These are phyloP conservation scores for Triglochin maritima DNA, from an alignment of 106 monocot species.

Conservation along the genomic window DNA sequence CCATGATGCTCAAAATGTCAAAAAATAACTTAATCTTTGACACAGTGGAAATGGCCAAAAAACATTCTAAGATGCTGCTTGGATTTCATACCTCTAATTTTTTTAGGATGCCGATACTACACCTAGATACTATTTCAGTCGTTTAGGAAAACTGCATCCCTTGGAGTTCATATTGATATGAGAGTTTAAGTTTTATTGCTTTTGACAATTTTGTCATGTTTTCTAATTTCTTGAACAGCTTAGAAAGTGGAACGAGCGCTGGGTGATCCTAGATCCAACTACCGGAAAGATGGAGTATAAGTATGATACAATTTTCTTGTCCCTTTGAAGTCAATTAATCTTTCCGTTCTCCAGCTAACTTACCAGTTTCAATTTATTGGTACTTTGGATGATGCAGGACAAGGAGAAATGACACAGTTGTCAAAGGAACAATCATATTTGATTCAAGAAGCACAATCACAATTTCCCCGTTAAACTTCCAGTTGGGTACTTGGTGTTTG, in stretches of 20 bases:
- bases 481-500: slow-evolving; percentile 28
- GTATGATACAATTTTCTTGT: slow-evolving; percentile 25
- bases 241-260: slow-evolving; percentile 94
- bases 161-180: neutral
- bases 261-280: slow-evolving; percentile 89
- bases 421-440: slow-evolving; percentile 77
- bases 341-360: neutral
- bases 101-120: too few species aligned
- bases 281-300: slow-evolving; percentile 99
- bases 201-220: neutral
- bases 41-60: too few species aligned
- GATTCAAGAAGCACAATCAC: slow-evolving; percentile 85
- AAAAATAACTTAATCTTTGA: too few species aligned
- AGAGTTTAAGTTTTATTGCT: neutral
- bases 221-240: slow-evolving; percentile 35
- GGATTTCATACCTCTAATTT: too few species aligned
- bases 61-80: too few species aligned
- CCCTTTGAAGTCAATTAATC: neutral
- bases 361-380: neutral
- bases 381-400: slow-evolving; percentile 27
- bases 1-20: too few species aligned
- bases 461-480: slow-evolving; percentile 84
- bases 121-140: too few species aligned
- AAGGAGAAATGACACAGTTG: slow-evolving; percentile 50
- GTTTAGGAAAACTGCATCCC: neutral